Evolutionary conservation across 1,139 yeast genomes (phyloP), one percentile per base, ranked within the genome.

Genomic region (Arxiozyma slooffiae): DNA sequence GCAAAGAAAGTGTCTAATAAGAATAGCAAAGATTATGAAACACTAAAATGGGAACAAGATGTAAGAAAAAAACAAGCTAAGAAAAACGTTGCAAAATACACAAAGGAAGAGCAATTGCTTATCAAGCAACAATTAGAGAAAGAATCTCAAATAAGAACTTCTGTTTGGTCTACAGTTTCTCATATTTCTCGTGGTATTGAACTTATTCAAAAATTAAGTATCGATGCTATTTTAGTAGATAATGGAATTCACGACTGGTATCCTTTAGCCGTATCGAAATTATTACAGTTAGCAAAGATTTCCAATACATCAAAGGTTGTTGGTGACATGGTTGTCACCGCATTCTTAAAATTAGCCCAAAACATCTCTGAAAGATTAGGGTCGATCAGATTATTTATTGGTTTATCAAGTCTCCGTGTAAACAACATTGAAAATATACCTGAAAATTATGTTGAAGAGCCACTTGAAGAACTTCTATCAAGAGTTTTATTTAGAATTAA

Each of bases 31-130:
- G 96, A 89, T 60, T 87, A 86, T 62, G 95, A 86, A 59, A 85
- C 89, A 17, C 74, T 79, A 55, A 82, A 86, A 62, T 92, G 98
- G 97, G 98, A 92, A 66, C 90, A 84, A 60, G 78, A 78, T 48
- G 77, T 92, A 46, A 79, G 90, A 59, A 80, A 80, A 57, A 92
- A 87, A 62, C 73, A 88, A 51, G 82, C 84, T 1, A 72, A 74
- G 51, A 82, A 82, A 65, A 66, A 64, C 9, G 44, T 52, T 17
- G 80, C 76, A 67, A 85, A 83, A 60, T 71, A 83, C 47, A 76
- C 95, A 9, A 85, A 80, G 58, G 97, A 89, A 60, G 96, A 92
- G 53, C 85, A 81, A 59, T 69, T 61, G 0, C 66, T 77, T 52
- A 80, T 85, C 2, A 75, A 76, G 47, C 79, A 76, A 44, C 90